phyloP scores from a whole-genome alignment of 805 yeast species.

The Metschnikowia rubicola region DNA sequence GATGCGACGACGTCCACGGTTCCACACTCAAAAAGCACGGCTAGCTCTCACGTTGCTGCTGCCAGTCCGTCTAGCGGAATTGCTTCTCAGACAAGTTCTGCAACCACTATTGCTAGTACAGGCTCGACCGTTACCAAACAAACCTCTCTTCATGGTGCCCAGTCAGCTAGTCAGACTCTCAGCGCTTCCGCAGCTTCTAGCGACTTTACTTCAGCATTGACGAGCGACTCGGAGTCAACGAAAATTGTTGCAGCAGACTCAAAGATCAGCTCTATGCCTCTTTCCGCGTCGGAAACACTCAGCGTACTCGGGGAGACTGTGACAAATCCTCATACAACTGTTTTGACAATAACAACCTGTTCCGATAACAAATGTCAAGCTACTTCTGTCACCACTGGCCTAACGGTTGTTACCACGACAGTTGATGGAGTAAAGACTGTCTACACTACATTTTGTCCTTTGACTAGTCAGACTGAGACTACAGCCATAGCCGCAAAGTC shows the following conservation, averaged over 20 bases:
- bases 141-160: too few species aligned
- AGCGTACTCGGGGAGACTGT: constrained; percentile 4
- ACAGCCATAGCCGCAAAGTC: neutral
- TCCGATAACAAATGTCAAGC: constrained; percentile 23
- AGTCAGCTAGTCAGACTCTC: neutral
- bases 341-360: constrained; percentile 29
- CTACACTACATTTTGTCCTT: constrained; percentile 27
- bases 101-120: neutral
- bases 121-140: too few species aligned
- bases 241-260: too few species aligned
- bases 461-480: constrained; percentile 9
- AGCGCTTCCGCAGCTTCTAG: neutral
- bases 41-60: neutral
- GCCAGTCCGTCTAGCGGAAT: neutral
- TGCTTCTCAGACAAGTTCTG: neutral
- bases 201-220: too few species aligned
- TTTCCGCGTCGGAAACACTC: neutral
- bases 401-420: constrained; percentile 29
- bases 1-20: constrained; percentile 2
- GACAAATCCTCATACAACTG: constrained; percentile 10
- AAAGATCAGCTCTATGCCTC: too few species aligned
- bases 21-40: neutral
- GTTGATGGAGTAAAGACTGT: constrained; percentile 33
- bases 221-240: too few species aligned
- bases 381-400: constrained; percentile 24